Conservation (phyloP, 257 asterid species). For the Salvia miltiorrhiza region DNA sequence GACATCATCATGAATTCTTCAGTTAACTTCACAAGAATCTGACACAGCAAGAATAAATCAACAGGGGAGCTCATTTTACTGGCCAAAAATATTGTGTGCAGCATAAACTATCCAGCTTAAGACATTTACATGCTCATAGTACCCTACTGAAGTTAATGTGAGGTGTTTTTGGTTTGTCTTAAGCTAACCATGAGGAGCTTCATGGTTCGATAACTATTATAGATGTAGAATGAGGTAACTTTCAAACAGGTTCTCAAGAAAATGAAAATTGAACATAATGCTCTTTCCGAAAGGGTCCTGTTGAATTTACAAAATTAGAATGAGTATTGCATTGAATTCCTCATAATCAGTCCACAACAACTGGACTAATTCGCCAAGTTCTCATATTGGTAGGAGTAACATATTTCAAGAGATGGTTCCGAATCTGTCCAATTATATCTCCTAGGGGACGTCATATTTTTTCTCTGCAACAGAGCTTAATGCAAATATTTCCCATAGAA, state of each 20-base stretch:
- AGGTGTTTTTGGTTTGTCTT: neutral
- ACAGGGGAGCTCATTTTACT: constrained; percentile 4
- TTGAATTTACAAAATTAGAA: constrained; percentile 2
- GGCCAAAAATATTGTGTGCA: constrained; percentile 3
- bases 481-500: neutral
- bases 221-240: neutral
- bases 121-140: neutral
- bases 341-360: neutral
- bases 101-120: neutral
- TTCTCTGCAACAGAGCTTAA: neutral
- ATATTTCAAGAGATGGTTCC: neutral
- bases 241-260: constrained; percentile 7
- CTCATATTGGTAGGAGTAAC: neutral
- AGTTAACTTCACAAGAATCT: neutral
- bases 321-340: neutral
- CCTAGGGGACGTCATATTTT: neutral
- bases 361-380: neutral
- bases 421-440: neutral
- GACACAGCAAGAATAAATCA: neutral
- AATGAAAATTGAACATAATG: neutral
- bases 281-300: neutral
- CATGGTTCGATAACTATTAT: neutral
- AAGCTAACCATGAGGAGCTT: neutral
- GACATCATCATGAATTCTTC: constrained; percentile 2
- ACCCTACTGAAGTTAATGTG: neutral